Evolutionary conservation across 2,329 filamentous ascomycete genomes (phyloP).

Genomic region (Dactylellina cionopaga): DNA sequence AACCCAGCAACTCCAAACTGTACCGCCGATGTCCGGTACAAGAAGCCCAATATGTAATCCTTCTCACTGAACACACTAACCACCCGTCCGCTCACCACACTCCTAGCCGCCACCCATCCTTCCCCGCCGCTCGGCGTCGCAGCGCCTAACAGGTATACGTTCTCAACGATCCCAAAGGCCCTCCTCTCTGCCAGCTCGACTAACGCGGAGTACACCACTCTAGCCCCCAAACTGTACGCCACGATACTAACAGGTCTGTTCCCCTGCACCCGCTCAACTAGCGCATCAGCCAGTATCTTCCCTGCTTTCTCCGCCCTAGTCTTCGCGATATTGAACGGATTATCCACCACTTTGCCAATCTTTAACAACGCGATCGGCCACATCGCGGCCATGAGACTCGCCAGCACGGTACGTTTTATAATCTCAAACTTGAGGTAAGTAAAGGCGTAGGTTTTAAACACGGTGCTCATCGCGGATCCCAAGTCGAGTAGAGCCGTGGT

Average conservation of each 20-base stretch:
- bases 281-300: conserved; percentile 79
- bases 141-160: conserved; percentile 82
- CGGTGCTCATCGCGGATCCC: conserved; percentile 78
- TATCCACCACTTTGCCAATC: conserved; percentile 76
- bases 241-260: conserved; percentile 82
- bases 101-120: conserved; percentile 80
- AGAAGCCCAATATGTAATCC: conserved; percentile 85
- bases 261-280: conserved; percentile 83
- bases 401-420: conserved; percentile 76
- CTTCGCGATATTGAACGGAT: conserved; percentile 81
- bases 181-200: conserved; percentile 78
- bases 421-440: conserved; percentile 77
- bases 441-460: conserved; percentile 86
- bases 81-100: conserved; percentile 80
- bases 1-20: conserved; percentile 86
- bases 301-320: conserved; percentile 83
- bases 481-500: conserved; percentile 79
- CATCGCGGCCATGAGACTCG: conserved; percentile 73
- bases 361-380: conserved; percentile 76
- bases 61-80: conserved; percentile 90
- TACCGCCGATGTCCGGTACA: conserved; percentile 85
- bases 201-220: conserved; percentile 84
- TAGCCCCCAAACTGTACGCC: conserved; percentile 82
- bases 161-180: conserved; percentile 85
- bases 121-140: conserved; percentile 75